Percentiles rank a stretch among this genome's conserved stretches.
Conservation (phyloP, 1,284 basidiomycete species). For the Ceratobasidium sp. region DNA sequence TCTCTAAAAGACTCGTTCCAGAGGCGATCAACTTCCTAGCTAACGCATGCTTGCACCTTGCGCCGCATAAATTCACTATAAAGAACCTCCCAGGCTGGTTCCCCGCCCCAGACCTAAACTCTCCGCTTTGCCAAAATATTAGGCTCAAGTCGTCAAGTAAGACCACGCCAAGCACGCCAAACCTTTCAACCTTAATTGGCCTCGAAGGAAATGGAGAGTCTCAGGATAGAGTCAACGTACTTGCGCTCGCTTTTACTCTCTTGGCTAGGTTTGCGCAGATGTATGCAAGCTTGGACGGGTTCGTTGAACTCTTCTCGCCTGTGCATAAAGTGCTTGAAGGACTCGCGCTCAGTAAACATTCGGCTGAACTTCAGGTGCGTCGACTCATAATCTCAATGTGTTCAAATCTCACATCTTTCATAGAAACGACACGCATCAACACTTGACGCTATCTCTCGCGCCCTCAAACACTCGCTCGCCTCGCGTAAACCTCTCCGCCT, state of each 20-base stretch:
- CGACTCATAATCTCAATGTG: slow-evolving; percentile 2
- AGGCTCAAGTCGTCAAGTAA: slow-evolving; percentile 50
- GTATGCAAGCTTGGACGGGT: slow-evolving; percentile 84
- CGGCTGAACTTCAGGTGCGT: slow-evolving; percentile 71
- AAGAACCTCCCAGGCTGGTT: slow-evolving; percentile 74
- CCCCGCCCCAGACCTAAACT: slow-evolving; percentile 78
- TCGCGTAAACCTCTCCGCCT: slow-evolving; percentile 85
- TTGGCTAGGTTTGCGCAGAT: slow-evolving; percentile 77
- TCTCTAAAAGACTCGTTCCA: slow-evolving; percentile 90
- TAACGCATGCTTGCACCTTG: slow-evolving; percentile 78
- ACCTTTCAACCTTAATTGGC: slow-evolving; percentile 57
- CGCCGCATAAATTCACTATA: slow-evolving; percentile 70
- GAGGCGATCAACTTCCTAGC: slow-evolving; percentile 90
- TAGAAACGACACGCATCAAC: slow-evolving; percentile 64
- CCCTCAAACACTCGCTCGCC: slow-evolving; percentile 81
- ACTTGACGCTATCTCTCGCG: slow-evolving; percentile 66
- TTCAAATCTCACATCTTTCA: slow-evolving; percentile 40
- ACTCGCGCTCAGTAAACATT: slow-evolving; percentile 67
- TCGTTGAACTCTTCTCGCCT: slow-evolving; percentile 87
- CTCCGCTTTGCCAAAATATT: slow-evolving; percentile 50
- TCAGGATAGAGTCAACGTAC: slow-evolving; percentile 76
- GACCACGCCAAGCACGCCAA: slow-evolving; percentile 47
- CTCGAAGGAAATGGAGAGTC: slow-evolving; percentile 61
- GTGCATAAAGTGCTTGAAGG: slow-evolving; percentile 71
- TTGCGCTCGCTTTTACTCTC: slow-evolving; percentile 74